Evolutionary conservation across 116 monocot genomes (phyloP).

Genomic region (Iris pallida): DNA sequence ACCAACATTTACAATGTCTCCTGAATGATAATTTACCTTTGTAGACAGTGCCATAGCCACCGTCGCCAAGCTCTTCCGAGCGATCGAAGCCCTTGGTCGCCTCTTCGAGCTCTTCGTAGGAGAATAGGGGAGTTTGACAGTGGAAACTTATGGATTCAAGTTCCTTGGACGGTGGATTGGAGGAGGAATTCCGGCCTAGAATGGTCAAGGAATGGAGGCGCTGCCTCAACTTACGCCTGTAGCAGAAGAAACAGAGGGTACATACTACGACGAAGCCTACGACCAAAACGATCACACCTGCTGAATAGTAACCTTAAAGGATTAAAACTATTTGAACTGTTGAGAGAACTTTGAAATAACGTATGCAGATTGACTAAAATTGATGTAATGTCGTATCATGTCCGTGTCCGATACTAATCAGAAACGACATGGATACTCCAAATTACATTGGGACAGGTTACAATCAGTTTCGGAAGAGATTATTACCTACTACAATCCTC

Average conservation of each 20-base stretch:
- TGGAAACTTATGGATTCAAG: slow-evolving; percentile 8
- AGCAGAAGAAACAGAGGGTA: neutral
- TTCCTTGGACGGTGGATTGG: slow-evolving; percentile 14
- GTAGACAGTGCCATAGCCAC: slow-evolving; percentile 80
- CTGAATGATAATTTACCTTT: slow-evolving; percentile 38
- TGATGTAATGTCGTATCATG: no score
- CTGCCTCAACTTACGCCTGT: slow-evolving; percentile 7
- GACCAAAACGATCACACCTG: slow-evolving; percentile 7
- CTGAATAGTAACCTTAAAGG: neutral
- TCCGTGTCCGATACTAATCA: no score
- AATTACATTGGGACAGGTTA: no score
- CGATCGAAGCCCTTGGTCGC: slow-evolving; percentile 59
- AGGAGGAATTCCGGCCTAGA: slow-evolving; percentile 4
- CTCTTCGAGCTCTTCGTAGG: slow-evolving; percentile 69
- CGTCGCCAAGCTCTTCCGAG: slow-evolving; percentile 64
- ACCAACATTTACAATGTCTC: neutral
- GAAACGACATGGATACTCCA: no score
- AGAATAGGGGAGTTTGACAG: slow-evolving; percentile 43
- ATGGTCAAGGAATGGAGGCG: slow-evolving; percentile 11
- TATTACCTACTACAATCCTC: no score
- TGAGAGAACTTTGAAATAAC: neutral
- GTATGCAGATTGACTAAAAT: no score
- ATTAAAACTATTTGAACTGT: neutral
- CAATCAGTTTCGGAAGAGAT: no score
- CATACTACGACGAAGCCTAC: neutral